Conservation (phyloP, 805 yeast species). For the Schizosaccharomyces lindneri region DNA sequence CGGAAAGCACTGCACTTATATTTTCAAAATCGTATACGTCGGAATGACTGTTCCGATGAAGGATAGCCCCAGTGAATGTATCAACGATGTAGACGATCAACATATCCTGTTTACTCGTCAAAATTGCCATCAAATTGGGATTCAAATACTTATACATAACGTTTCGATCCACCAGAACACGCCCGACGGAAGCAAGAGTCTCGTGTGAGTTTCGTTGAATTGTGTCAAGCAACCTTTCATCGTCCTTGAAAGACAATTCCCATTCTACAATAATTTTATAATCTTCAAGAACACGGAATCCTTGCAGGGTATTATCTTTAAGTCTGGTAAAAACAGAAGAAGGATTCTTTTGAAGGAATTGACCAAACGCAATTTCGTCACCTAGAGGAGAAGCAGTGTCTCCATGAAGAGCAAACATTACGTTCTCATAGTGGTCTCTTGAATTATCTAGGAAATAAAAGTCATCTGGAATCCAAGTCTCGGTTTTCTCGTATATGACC, state of each 20-base stretch:
- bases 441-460: background rate
- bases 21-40: conserved; percentile 19
- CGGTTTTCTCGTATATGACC: background rate
- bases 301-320: background rate
- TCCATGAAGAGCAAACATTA: background rate
- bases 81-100: conserved; percentile 31
- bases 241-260: background rate
- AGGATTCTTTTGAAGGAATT: background rate
- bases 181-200: conserved; percentile 21
- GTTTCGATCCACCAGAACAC: conserved; percentile 39
- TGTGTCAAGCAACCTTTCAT: background rate
- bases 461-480: background rate
- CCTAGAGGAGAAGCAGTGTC: background rate
- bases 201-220: background rate
- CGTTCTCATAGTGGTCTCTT: background rate
- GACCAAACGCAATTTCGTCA: background rate
- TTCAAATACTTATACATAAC: conserved; percentile 65
- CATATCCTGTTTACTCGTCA: conserved; percentile 17
- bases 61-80: conserved; percentile 38
- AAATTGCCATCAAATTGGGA: conserved; percentile 37
- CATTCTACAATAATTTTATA: background rate
- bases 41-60: conserved; percentile 22
- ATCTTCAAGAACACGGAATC: background rate
- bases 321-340: background rate
- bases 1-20: conserved; percentile 40